Conservation (phyloP, 2,329 filamentous ascomycete species). For the Colletotrichum sojae region DNA sequence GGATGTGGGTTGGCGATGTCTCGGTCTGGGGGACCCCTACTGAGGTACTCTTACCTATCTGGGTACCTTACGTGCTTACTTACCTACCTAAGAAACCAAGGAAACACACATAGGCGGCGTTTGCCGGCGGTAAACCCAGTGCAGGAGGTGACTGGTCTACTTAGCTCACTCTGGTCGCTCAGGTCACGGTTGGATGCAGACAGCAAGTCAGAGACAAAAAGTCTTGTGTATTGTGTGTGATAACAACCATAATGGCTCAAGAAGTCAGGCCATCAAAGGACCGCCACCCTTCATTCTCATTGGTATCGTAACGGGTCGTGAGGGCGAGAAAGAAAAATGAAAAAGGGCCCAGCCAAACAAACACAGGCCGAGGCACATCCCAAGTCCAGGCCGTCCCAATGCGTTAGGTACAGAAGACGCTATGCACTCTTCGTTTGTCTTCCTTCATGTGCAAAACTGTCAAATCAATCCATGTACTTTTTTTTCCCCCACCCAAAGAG, state of each 20-base stretch:
- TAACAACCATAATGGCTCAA: too few species aligned
- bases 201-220: background rate
- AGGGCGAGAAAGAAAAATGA: background rate
- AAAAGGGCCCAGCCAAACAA: conserved; percentile 11
- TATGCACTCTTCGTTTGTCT: background rate
- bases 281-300: conserved; percentile 24
- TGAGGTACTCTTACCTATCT: too few species aligned
- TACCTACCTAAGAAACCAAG: too few species aligned
- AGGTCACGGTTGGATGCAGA: background rate
- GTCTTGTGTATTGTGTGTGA: background rate
- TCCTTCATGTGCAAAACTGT: conserved; percentile 11
- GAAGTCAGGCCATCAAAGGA: conserved; percentile 1
- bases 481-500: conserved; percentile 11
- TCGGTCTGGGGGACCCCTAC: conserved; percentile 5
- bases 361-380: background rate
- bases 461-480: conserved; percentile 5
- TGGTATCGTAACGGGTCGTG: conserved; percentile 37
- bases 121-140: background rate
- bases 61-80: background rate
- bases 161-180: background rate
- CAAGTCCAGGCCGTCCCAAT: background rate
- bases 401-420: background rate
- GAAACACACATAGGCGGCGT: background rate
- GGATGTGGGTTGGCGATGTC: conserved; percentile 23
- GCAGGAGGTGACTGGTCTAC: background rate